phyloP scores from a whole-genome alignment of 1,139 yeast genomes.

The Tardiomyces digboiensis region DNA sequence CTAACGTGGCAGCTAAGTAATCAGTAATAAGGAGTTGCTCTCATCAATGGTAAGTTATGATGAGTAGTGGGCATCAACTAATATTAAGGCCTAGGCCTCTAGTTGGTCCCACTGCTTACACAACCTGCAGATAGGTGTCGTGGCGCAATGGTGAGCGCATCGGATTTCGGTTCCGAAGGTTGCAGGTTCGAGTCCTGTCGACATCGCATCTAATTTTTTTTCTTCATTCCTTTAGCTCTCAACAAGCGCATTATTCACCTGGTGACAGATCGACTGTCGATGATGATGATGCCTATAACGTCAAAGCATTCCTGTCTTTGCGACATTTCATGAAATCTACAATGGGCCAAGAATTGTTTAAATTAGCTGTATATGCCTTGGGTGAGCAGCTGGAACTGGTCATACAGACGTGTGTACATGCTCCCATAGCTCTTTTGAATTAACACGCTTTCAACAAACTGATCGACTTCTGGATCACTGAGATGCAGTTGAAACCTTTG shows the following conservation, averaged over 20 bases:
- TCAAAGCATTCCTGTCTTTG: too few relatives aligned
- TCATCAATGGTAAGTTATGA: too few relatives aligned
- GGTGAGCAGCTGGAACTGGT: constrained; percentile 86
- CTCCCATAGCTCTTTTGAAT: constrained; percentile 83
- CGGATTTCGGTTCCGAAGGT: constrained; percentile 3
- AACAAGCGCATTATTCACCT: too few relatives aligned
- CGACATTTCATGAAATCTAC: background rate
- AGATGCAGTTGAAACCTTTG: constrained; percentile 77
- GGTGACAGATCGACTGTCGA: too few relatives aligned
- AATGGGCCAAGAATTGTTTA: background rate
- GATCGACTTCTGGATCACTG: constrained; percentile 62
- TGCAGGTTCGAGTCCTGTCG: constrained; percentile 4
- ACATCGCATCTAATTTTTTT: background rate
- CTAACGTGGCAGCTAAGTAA: too few relatives aligned
- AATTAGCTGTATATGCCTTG: constrained; percentile 74
- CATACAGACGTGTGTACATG: constrained; percentile 83
- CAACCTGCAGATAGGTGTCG: too few relatives aligned
- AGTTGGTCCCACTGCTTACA: too few relatives aligned
- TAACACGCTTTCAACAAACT: constrained; percentile 63
- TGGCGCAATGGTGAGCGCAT: constrained; percentile 1
- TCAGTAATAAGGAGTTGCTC: too few relatives aligned
- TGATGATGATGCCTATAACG: too few relatives aligned
- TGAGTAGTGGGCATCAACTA: too few relatives aligned
- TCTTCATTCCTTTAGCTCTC: background rate
- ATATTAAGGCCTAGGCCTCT: too few relatives aligned